A percentile compares a stretch with the other conserved stretches of the same genome.
Evolutionary conservation across 1,139 yeast species (phyloP).

Genomic region (Lodderomyces elongisporus): DNA sequence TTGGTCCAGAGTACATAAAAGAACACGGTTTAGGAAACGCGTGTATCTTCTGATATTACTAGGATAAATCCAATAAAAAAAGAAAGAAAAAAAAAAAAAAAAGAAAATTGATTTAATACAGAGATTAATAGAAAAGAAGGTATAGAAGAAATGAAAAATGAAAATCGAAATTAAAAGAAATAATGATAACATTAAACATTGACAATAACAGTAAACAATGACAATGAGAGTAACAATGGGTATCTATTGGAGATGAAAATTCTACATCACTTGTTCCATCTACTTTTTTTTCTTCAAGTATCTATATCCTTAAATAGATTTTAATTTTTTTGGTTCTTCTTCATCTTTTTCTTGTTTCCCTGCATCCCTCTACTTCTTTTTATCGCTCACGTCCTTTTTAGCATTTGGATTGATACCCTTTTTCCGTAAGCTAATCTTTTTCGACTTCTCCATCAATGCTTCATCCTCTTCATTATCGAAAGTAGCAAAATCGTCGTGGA

Average conservation of each 20-base stretch:
- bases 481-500: conserved; percentile 78
- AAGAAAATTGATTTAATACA: no score
- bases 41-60: conserved; percentile 14
- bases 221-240: no score
- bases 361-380: neutral
- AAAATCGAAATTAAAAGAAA: no score
- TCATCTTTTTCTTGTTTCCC: neutral
- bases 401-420: conserved; percentile 72
- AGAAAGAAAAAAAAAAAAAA: neutral
- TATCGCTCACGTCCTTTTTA: conserved; percentile 12
- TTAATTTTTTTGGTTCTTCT: neutral
- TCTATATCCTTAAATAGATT: neutral
- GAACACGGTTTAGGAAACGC: conserved; percentile 81
- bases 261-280: no score
- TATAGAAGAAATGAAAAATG: no score
- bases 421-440: conserved; percentile 67
- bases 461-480: conserved; percentile 77
- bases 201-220: no score
- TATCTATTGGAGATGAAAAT: no score
- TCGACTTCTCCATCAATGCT: conserved; percentile 66
- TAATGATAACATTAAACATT: neutral
- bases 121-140: neutral
- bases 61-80: neutral
- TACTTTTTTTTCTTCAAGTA: no score
- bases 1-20: conserved; percentile 83